Evolutionary conservation across 495 filamentous ascomycete genomes (phyloP), one percentile per base, ranked within the genome.

Genomic region (Hypoxylon cercidicola): DNA sequence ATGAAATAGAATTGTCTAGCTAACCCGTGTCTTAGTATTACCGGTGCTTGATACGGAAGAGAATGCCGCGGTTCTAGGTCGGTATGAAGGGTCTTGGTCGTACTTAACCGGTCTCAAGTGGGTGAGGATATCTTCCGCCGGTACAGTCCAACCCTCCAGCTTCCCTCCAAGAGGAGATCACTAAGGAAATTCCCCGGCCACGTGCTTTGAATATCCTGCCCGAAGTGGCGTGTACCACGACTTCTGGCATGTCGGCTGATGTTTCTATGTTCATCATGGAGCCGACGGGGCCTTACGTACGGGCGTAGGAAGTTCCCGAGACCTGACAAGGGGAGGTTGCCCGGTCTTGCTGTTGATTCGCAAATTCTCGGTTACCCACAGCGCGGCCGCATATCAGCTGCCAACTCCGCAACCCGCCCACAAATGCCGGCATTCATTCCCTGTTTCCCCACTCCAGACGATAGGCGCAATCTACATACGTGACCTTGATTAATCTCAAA

Each of bases 101-200:
- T 86, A 80, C 65, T 75, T 86, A 46, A 74, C 76, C 6, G 83
- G 72, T n/a, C 64, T 86, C 34, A 72, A 77, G 47, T 86, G 84
- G 84, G 77, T 88, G 60, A 87, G 88, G 23, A 72, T 93, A 51
- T 79, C 80, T 4, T 81, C 82, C 48, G 77, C 78, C n/a, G 89
- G 89, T 19, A 68, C 48, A 25, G 79, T 84, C 52, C 82, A 84
- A 59, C 50, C 75, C 0, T 85, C 89, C 21, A 88, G 72, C 50
- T 93, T 92, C 67, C 90, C 90, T 28, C 90, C 90, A 8, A 90
- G 88, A 62, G 81, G 87, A 49, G 69, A 86, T 59, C 66, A 72
- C 40, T 74, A 62, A 71, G 25, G 52, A 44, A 18, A 43, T 81
- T 79, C 9, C 41, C 44, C 48, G 48, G 37, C 40, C 55, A 53